These are phyloP conservation scores for Diaporthe citriasiana DNA, from an alignment of 2,329 filamentous ascomycete species.

Conservation along the genomic window DNA sequence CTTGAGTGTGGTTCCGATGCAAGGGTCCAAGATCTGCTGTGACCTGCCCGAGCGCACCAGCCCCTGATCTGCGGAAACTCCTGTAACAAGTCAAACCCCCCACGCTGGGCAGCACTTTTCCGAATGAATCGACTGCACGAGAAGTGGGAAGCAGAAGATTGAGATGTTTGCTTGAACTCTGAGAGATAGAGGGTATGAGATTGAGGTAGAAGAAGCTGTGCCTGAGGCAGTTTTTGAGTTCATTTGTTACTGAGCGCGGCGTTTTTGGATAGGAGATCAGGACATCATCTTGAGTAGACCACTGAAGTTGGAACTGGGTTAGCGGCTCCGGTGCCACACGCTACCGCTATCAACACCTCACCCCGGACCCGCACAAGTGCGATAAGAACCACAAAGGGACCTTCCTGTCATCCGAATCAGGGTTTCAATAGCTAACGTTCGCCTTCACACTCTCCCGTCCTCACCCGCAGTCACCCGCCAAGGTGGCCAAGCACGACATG, in stretches of 20 bases:
- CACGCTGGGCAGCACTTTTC: neutral
- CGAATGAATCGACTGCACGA: neutral
- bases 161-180: neutral
- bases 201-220: neutral
- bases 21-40: neutral
- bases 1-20: neutral
- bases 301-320: neutral
- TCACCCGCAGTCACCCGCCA: slow-evolving; percentile 4
- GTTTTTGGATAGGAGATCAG: neutral
- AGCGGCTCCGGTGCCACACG: neutral
- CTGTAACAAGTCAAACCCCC: slow-evolving; percentile 7
- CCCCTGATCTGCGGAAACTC: slow-evolving; percentile 28
- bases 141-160: neutral
- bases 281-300: neutral
- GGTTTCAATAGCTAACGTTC: slow-evolving; percentile 34
- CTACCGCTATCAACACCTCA: slow-evolving; percentile 1
- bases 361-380: neutral
- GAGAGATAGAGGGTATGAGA: neutral
- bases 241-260: neutral
- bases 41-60: slow-evolving; percentile 23
- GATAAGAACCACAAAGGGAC: slow-evolving; percentile 23
- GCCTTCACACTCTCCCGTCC: neutral
- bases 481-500: slow-evolving; percentile 39
- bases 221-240: neutral
- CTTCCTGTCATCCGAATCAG: slow-evolving; percentile 33